phyloP scores from a whole-genome alignment of 305 asterid species.

The Fraxinus latifolia region DNA sequence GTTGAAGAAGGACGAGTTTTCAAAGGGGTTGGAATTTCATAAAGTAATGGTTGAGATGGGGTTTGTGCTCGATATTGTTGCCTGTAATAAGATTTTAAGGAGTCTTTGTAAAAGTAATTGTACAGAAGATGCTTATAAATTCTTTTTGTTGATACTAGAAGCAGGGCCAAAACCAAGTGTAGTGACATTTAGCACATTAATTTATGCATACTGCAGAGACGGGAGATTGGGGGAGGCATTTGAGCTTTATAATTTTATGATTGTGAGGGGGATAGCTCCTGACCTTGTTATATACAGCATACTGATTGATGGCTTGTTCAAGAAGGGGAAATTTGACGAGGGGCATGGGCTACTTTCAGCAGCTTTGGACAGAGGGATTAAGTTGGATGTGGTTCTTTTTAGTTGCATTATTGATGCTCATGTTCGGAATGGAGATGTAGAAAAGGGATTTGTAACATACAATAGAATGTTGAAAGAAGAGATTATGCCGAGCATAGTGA shows the following conservation, averaged over 20 bases:
- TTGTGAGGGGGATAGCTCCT: conserved; percentile 32
- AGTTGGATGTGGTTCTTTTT: conserved; percentile 38
- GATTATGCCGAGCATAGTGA: conserved; percentile 32
- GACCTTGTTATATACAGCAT: conserved; percentile 40
- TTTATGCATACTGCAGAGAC: conserved; percentile 32
- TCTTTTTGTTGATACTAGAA: conserved; percentile 29
- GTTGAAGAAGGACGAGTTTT: conserved; percentile 32
- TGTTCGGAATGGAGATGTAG: conserved; percentile 30
- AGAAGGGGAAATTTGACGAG: conserved; percentile 31
- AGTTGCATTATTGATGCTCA: conserved; percentile 38
- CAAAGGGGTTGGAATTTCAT: conserved; percentile 32
- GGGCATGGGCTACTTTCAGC: conserved; percentile 31
- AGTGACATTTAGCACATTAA: conserved; percentile 43
- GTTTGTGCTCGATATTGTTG: conserved; percentile 23
- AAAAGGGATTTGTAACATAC: conserved; percentile 26
- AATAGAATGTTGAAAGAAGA: conserved; percentile 38
- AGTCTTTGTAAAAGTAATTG: conserved; percentile 18
- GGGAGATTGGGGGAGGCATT: conserved; percentile 35
- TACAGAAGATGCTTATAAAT: conserved; percentile 21
- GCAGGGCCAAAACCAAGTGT: conserved; percentile 41
- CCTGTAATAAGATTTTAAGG: conserved; percentile 38
- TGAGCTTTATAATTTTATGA: conserved; percentile 33
- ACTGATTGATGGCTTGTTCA: conserved; percentile 41
- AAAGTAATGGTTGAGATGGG: conserved; percentile 28
- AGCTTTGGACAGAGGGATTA: conserved; percentile 33